A percentile compares a stretch with the other conserved stretches of the same genome.
phyloP scores from a whole-genome alignment of 768 basidiomycete species.

The Hericium erinaceus region DNA sequence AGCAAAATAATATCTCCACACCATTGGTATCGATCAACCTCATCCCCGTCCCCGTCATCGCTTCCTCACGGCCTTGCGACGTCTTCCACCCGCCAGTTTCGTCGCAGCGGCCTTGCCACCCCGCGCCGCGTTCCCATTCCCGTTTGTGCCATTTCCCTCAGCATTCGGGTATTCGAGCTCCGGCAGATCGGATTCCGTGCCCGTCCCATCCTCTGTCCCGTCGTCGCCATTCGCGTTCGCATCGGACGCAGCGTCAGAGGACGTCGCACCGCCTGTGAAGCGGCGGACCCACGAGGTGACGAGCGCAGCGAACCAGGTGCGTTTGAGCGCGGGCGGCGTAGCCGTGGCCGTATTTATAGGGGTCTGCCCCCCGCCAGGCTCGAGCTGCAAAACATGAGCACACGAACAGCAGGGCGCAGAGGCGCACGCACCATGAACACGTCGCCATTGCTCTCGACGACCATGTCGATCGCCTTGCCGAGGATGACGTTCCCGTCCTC shows the following conservation, averaged over 20 bases:
- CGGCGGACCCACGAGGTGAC: background rate
- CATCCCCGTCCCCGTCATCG: background rate
- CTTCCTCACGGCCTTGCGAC: background rate
- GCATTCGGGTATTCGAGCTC: background rate
- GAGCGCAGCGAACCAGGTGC: background rate
- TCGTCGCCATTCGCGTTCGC: background rate
- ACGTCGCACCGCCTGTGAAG: background rate
- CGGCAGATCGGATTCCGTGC: background rate
- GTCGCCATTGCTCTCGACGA: slow-evolving; percentile 58
- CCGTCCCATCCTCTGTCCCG: background rate
- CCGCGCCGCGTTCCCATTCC: background rate
- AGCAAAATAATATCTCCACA: too few species aligned
- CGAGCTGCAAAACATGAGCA: slow-evolving; percentile 36
- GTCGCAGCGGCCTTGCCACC: background rate
- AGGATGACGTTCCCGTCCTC: slow-evolving; percentile 44
- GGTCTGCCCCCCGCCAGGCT: slow-evolving; percentile 47
- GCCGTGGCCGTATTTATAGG: slow-evolving; percentile 5
- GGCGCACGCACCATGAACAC: slow-evolving; percentile 62
- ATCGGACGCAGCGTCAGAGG: background rate
- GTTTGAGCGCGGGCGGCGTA: background rate
- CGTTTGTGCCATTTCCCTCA: background rate
- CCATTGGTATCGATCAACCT: too few species aligned
- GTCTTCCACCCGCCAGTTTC: background rate
- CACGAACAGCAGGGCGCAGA: background rate
- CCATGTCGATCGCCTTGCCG: slow-evolving; percentile 63